phyloP scores from a whole-genome alignment of 2,329 filamentous ascomycete genomes.

The Fusarium setosum region DNA sequence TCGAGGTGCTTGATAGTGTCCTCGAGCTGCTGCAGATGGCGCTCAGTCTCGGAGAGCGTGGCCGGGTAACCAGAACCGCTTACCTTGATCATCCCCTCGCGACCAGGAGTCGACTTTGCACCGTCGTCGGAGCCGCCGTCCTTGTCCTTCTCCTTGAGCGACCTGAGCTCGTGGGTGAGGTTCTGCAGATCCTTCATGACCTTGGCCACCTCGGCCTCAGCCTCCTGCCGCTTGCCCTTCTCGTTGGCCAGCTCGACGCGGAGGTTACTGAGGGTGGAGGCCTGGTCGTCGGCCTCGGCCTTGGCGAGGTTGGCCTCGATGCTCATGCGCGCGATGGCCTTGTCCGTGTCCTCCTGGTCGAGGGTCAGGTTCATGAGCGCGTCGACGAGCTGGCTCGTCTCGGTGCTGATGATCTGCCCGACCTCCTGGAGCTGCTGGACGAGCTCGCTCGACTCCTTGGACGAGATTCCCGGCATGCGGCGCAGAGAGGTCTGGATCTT shows the following conservation, averaged over 20 bases:
- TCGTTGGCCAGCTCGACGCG: slow-evolving; percentile 47
- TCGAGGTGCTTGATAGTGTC: slow-evolving; percentile 49
- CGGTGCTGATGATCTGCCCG: slow-evolving; percentile 51
- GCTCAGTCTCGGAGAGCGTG: background rate
- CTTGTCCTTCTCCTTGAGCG: slow-evolving; percentile 40
- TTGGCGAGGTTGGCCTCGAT: slow-evolving; percentile 52
- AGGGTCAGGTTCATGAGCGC: slow-evolving; percentile 51
- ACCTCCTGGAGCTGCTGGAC: slow-evolving; percentile 50
- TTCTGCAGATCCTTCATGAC: slow-evolving; percentile 43
- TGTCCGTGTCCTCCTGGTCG: slow-evolving; percentile 53
- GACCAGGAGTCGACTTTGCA: slow-evolving; percentile 28
- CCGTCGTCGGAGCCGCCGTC: slow-evolving; percentile 31
- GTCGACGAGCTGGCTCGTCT: slow-evolving; percentile 53
- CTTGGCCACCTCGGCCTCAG: slow-evolving; percentile 43
- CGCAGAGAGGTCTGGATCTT: slow-evolving; percentile 53
- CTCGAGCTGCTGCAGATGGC: slow-evolving; percentile 43
- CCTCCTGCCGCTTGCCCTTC: slow-evolving; percentile 44
- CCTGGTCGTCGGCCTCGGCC: slow-evolving; percentile 48
- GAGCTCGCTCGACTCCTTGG: slow-evolving; percentile 49
- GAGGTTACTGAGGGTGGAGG: slow-evolving; percentile 47
- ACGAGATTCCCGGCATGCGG: slow-evolving; percentile 52
- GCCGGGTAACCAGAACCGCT: background rate
- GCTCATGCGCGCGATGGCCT: slow-evolving; percentile 52
- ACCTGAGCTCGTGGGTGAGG: slow-evolving; percentile 44
- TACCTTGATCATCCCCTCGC: slow-evolving; percentile 48